Conservation (phyloP, 768 basidiomycete genomes). For the Pleurotus tuoliensis region DNA sequence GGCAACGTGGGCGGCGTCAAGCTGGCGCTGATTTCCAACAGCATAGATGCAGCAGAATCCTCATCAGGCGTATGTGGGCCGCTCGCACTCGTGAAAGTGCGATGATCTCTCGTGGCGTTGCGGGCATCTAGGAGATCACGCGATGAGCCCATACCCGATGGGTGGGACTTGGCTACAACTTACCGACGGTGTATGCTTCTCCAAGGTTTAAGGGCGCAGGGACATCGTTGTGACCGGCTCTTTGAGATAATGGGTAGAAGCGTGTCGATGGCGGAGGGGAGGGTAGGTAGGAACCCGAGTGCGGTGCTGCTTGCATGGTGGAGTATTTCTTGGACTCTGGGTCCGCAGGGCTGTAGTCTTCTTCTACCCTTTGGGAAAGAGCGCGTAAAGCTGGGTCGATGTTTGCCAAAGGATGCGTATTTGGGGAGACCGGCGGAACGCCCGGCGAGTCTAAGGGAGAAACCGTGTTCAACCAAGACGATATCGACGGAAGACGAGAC, state of each 20-base stretch:
- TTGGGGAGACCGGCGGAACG: conserved; percentile 24
- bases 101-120: conserved; percentile 19
- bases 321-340: neutral
- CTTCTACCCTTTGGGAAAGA: conserved; percentile 12
- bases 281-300: conserved; percentile 34
- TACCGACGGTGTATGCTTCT: conserved; percentile 13
- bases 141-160: conserved; percentile 4
- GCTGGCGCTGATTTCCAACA: conserved; percentile 59
- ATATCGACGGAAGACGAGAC: conserved; percentile 58
- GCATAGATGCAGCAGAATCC: conserved; percentile 63
- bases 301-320: neutral
- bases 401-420: conserved; percentile 10
- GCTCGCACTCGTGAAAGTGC: conserved; percentile 15
- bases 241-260: conserved; percentile 33
- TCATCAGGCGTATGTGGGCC: conserved; percentile 53
- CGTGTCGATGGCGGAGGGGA: conserved; percentile 57
- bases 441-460: conserved; percentile 28
- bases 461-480: conserved; percentile 56
- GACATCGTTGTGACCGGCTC: conserved; percentile 13
- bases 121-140: conserved; percentile 5
- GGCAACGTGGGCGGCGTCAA: conserved; percentile 23
- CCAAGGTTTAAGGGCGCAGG: conserved; percentile 41
- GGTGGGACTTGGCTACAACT: conserved; percentile 6
- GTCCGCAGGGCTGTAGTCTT: neutral
- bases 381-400: conserved; percentile 1